Evolutionary conservation across 139 green algal genomes (phyloP).

Genomic region (Prasinococcaceae sp.): DNA sequence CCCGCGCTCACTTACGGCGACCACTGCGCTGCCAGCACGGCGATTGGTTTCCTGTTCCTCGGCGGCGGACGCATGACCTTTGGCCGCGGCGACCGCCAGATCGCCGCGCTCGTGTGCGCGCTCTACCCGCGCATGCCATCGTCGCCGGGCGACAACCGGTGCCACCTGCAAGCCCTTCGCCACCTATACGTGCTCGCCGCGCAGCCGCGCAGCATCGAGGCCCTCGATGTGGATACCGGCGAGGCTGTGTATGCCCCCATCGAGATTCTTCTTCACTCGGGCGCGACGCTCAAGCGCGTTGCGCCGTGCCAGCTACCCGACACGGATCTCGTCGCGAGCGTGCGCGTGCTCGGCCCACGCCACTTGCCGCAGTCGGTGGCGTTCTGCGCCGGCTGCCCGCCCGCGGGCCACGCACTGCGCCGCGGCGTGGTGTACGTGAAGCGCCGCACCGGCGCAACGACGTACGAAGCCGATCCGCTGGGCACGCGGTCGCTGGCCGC

Average conservation of each 20-base stretch:
- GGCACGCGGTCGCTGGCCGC: too few species aligned
- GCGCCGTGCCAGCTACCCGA: too few species aligned
- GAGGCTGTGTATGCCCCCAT: conserved; percentile 58
- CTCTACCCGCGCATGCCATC: conserved; percentile 68
- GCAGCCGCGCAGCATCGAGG: conserved; percentile 53
- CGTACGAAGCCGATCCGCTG: too few species aligned
- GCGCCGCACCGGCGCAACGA: too few species aligned
- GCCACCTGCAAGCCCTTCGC: conserved; percentile 77
- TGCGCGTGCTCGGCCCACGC: too few species aligned
- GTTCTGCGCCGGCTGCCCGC: too few species aligned
- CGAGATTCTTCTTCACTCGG: conserved; percentile 18
- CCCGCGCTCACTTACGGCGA: conserved; percentile 47
- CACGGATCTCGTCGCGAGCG: too few species aligned
- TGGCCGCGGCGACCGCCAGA: conserved; percentile 33
- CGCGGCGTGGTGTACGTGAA: too few species aligned
- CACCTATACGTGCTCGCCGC: conserved; percentile 87
- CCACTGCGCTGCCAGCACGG: conserved; percentile 65
- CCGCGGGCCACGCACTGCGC: too few species aligned
- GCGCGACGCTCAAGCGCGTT: too few species aligned
- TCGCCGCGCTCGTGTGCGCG: conserved; percentile 73
- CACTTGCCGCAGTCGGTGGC: too few species aligned
- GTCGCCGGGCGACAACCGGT: conserved; percentile 65
- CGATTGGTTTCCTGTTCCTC: conserved; percentile 83
- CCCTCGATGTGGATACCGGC: conserved; percentile 60
- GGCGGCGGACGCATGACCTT: conserved; percentile 61